Base-by-base conservation (phyloP, 2,329 filamentous ascomycete species). In the Pseudogymnoascus pannorum region DNA sequence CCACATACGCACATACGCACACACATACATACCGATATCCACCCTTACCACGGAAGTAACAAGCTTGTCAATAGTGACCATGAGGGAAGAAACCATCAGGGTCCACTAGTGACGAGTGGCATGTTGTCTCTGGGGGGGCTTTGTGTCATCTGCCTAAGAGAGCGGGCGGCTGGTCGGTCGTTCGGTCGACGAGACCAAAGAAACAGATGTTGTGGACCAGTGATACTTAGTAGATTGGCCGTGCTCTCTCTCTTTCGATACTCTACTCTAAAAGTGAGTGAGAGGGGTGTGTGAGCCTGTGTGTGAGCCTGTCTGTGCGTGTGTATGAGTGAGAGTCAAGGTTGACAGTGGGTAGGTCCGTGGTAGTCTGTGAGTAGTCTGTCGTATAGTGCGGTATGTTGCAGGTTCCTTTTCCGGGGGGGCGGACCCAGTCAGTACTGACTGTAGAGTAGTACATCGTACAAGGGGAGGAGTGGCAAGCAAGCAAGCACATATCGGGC, bases 11-110 rank as follows among this genome's bases (percentile, higher is more conserved):
- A 12, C 14, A 33, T n/a, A n/a, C n/a, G n/a, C n/a, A n/a, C n/a
- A n/a, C n/a, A n/a, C n/a, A n/a, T n/a, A n/a, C n/a, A n/a, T n/a
- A n/a, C n/a, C n/a, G n/a, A 40, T 16, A 20, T 16, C n/a, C 36
- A 42, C 40, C 40, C 40, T 44, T 36, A 36, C 33, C 33, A n/a
- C 11, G 40, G 40, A 44, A 44, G 40, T 44, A 44, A 20, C 12
- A n/a, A 44, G 40, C 20, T 44, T 44, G 40, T 44, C 40, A 44
- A 44, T 44, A 44, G 40, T 44, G 40, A 44, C 40, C 40, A 44
- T 44, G 40, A 44, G 40, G n/a, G n/a, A n/a, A n/a, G 40, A 44
- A 24, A 44, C 40, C 20, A 7, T 42, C 40, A 44, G 40, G 40
- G 40, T 44, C 40, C 40, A 44, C 40, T 44, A 44, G 40, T 44